phyloP scores from a whole-genome alignment of 2,329 filamentous ascomycete species.

The Botrytis medusae region DNA sequence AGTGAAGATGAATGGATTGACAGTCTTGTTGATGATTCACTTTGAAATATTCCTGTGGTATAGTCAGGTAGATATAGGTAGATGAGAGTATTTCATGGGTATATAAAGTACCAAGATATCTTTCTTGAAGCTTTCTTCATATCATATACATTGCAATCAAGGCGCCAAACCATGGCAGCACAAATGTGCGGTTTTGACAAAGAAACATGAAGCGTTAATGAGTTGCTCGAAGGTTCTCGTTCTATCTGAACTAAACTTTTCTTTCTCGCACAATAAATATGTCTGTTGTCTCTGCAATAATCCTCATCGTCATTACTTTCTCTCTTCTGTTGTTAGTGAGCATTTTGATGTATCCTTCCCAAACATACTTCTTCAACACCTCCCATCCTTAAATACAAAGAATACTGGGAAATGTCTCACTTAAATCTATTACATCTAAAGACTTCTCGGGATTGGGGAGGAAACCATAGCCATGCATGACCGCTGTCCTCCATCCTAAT shows the following conservation, averaged over 20 bases:
- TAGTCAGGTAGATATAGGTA: accelerated
- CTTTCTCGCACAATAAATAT: accelerated
- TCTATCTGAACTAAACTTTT: accelerated
- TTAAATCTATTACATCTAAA: accelerated
- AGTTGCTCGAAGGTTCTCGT: not conserved
- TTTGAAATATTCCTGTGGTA: no score
- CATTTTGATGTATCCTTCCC: accelerated
- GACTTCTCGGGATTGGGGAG: not conserved
- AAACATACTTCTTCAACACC: not conserved
- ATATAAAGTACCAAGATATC: not conserved
- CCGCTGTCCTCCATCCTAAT: no score
- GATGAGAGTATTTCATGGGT: accelerated
- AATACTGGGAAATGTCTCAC: not conserved
- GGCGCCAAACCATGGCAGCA: accelerated
- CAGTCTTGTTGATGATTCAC: not conserved
- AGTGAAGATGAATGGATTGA: accelerated
- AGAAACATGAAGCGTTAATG: accelerated
- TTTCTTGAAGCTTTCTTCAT: not conserved
- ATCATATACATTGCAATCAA: accelerated
- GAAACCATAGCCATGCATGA: not conserved
- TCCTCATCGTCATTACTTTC: no score
- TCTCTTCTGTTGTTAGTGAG: not conserved
- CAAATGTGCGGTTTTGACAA: not conserved
- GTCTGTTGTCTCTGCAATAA: accelerated
- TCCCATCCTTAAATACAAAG: accelerated